phyloP scores from a whole-genome alignment of 2,329 filamentous ascomycete species.

The Hyphodiscus sp. region DNA sequence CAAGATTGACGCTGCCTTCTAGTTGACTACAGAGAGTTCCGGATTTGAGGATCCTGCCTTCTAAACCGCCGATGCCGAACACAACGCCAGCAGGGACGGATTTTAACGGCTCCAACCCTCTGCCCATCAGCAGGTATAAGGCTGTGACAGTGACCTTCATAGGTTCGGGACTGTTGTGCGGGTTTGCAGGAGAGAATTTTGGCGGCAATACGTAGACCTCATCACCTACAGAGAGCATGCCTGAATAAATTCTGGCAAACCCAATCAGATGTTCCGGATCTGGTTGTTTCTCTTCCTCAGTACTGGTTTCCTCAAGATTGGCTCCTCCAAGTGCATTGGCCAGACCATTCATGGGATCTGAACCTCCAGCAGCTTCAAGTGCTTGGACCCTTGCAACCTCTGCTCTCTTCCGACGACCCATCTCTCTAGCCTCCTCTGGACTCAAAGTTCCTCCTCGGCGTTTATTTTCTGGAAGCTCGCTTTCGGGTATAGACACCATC shows the following conservation, averaged over 20 bases:
- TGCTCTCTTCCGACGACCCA: conserved; percentile 81
- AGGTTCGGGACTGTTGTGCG: conserved; percentile 65
- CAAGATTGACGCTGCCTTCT: conserved; percentile 82
- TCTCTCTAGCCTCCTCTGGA: conserved; percentile 81
- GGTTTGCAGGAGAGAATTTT: conserved; percentile 81
- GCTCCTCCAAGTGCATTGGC: conserved; percentile 53
- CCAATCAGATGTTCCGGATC: conserved; percentile 88
- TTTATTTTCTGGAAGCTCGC: conserved; percentile 83
- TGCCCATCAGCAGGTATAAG: conserved; percentile 93
- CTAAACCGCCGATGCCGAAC: conserved; percentile 88
- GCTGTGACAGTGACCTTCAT: conserved; percentile 79
- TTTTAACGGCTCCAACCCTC: conserved; percentile 73
- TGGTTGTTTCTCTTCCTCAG: conserved; percentile 48
- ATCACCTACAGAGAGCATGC: conserved; percentile 82
- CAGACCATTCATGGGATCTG: conserved; percentile 38
- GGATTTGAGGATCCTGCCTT: conserved; percentile 90
- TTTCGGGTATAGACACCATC: conserved; percentile 93
- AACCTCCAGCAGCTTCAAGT: conserved; percentile 18
- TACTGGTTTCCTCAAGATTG: conserved; percentile 48
- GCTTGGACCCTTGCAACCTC: conserved; percentile 79
- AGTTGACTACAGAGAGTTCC: conserved; percentile 87
- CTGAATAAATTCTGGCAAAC: conserved; percentile 90
- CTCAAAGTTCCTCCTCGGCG: conserved; percentile 64
- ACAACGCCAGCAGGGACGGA: conserved; percentile 90
- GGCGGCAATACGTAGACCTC: conserved; percentile 85